Evolutionary conservation across 2,329 filamentous ascomycete genomes (phyloP), one percentile per base, ranked within the genome.

Genomic region (Alternaria dauci): DNA sequence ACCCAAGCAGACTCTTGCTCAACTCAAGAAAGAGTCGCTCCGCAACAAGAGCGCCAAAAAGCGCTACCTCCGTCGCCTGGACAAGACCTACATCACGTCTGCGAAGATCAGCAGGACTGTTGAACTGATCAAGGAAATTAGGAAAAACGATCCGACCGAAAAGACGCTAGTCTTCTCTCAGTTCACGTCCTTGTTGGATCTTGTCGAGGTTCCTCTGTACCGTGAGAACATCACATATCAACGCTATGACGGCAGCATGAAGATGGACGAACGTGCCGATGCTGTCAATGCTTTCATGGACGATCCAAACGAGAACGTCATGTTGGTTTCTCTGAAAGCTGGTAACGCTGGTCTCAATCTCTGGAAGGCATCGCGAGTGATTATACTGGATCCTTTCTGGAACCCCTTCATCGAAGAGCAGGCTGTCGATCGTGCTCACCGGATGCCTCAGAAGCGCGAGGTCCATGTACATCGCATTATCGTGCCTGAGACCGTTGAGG

Each of bases 351-450:
- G 94, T 1, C 85, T 97, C 46, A 97, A 97, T 72, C 84, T 97
- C 23, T 92, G 91, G 39, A 87, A 88, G 18, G 94, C 93, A 0
- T 92, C 89, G 1, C 90, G 93, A 65, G 92, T 97, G 67, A 92
- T 97, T 76, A 91, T 97, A 65, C 88, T 96, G 73, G 93, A 97
- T 74, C 93, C 93, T 0, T 96, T 96, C 81, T 97, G 93, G 92
- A 97, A 97, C 65, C 94, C 93, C 0, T 96, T 91, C 74, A 91
- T 96, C 50, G 94, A 97, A 79, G 92, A 93, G 78, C 94, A 97
- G 79, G 94, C 94, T 4, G 89, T 97, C 52, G 94, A 96, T 76
- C 90, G 94, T 23, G 92, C 93, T 2, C 91, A 97, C 78, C 90
- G 94, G 9, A 94, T 97, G 68, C 93, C 93, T 0, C 94, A 97